These are phyloP conservation scores for Lactarius vividus DNA, from an alignment of 768 basidiomycete genomes.

Conservation along the genomic window DNA sequence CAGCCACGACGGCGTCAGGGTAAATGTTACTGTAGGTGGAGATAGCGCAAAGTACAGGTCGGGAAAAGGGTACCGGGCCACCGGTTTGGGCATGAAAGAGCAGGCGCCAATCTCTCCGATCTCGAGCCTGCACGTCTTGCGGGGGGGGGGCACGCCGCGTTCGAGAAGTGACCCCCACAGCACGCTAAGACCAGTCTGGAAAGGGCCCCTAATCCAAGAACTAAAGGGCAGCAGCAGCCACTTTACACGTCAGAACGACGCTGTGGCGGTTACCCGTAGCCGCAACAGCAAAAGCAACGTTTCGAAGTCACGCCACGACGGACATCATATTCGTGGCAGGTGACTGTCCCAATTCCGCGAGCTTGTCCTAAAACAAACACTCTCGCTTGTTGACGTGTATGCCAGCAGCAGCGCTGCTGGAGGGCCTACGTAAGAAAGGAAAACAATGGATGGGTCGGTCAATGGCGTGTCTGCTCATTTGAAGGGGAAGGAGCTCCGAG, in stretches of 20 bases:
- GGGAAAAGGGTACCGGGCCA: neutral
- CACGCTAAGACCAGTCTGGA: neutral
- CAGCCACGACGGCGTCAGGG: neutral
- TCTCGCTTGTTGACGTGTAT: neutral
- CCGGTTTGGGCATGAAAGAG: neutral
- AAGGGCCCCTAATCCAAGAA: neutral
- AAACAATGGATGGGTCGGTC: neutral
- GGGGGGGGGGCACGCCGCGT: neutral
- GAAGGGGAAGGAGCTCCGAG: neutral
- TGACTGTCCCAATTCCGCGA: neutral
- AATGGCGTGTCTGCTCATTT: neutral
- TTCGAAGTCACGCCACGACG: neutral
- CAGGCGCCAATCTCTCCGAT: neutral
- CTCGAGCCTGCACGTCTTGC: neutral
- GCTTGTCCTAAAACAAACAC: constrained; percentile 1
- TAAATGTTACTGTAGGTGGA: neutral
- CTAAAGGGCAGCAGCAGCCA: neutral
- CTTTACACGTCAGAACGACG: neutral
- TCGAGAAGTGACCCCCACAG: neutral
- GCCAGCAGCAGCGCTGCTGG: neutral
- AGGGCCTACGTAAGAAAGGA: neutral
- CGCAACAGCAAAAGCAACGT: neutral
- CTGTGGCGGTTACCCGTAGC: neutral
- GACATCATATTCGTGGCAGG: neutral
- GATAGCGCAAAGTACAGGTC: neutral